Conservation (phyloP, 2,329 filamentous ascomycete genomes). For the Colletotrichum phormii region DNA sequence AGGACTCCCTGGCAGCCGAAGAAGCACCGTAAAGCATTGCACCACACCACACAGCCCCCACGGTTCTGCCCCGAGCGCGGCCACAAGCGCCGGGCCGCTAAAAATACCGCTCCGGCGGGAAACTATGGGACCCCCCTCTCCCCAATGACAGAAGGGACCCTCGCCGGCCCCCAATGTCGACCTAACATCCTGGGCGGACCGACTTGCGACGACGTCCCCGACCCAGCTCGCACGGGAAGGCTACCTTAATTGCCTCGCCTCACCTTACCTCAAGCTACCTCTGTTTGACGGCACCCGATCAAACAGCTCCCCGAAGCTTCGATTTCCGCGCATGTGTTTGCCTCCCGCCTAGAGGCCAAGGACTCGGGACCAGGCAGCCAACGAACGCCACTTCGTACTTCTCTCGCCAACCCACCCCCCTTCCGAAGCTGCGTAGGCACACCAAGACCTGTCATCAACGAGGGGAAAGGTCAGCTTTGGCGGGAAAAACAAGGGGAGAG, state of each 20-base stretch:
- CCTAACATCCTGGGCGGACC: not conserved
- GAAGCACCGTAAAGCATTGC: not conserved
- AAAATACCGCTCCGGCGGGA: constrained; percentile 34
- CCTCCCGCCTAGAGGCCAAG: not conserved
- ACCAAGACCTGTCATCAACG: not conserved
- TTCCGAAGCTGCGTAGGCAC: not conserved
- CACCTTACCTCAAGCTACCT: not conserved
- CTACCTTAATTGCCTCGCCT: not conserved
- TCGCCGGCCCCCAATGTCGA: constrained; percentile 16
- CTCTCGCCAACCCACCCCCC: not conserved
- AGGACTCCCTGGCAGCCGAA: constrained; percentile 14
- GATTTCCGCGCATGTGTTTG: not conserved
- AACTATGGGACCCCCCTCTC: constrained; percentile 5
- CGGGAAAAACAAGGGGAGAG: constrained; percentile 2
- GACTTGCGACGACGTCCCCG: not conserved
- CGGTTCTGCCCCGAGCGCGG: constrained; percentile 31
- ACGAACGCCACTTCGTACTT: not conserved
- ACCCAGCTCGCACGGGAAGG: not conserved
- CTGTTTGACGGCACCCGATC: not conserved
- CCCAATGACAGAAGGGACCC: constrained; percentile 2
- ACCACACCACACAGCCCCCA: constrained; percentile 10
- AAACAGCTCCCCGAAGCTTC: not conserved
- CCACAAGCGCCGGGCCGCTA: constrained; percentile 32
- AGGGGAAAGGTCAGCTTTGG: not conserved
- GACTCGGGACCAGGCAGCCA: not conserved